Evolutionary conservation across 2,329 filamentous ascomycete genomes (phyloP).

Genomic region (Ophiostoma ulmi): DNA sequence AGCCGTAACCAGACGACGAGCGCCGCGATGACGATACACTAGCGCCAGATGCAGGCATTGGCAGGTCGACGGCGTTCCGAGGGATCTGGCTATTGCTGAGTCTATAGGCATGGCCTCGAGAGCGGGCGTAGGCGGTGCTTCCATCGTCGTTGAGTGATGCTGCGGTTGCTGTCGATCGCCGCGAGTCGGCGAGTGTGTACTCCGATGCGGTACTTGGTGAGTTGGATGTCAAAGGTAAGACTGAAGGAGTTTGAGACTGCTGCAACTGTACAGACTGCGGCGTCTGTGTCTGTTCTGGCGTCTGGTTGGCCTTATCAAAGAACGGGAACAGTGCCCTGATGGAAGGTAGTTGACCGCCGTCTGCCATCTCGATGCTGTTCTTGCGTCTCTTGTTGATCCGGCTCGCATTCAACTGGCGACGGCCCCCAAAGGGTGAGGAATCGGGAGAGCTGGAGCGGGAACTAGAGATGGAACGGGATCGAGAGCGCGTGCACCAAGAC

Average conservation of each 20-base stretch:
- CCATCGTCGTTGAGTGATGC: not conserved
- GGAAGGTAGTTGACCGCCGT: not conserved
- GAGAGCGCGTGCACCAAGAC: not conserved
- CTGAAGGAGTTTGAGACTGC: not conserved
- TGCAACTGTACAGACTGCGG: not conserved
- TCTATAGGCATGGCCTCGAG: not conserved
- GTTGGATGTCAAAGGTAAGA: not conserved
- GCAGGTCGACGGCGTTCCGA: not conserved
- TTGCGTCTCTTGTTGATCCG: not conserved
- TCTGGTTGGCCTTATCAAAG: not conserved
- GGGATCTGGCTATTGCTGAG: not conserved
- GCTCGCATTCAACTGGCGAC: not conserved
- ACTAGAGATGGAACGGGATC: not conserved
- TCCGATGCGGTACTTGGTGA: not conserved
- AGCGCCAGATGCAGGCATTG: too few species aligned
- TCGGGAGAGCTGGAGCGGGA: not conserved
- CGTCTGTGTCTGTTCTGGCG: not conserved
- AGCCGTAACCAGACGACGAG: constrained; percentile 10
- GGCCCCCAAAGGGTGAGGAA: not conserved
- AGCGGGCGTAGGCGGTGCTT: not conserved
- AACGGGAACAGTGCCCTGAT: not conserved
- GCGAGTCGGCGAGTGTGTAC: not conserved
- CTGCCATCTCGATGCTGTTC: not conserved
- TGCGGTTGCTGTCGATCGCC: not conserved
- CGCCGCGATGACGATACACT: not conserved